Base-by-base conservation (phyloP, 108 stramenopile genomes). In the Cyclotella atomus region DNA sequence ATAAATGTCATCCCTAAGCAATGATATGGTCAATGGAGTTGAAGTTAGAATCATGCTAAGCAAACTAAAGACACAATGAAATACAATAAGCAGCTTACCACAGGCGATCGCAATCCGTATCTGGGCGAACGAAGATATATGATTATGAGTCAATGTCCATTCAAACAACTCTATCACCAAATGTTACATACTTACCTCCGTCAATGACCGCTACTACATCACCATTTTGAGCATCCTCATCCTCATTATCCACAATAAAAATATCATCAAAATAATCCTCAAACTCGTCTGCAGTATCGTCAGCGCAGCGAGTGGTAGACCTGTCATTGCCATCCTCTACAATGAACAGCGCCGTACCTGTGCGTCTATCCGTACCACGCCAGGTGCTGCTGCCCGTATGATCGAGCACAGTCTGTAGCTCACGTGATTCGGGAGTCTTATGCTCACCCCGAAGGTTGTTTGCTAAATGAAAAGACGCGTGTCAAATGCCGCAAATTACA, bases 401-500 rank as follows among this genome's bases (percentile, higher is more conserved):
- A 16, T 27, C 3, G 8, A 55, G 3, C 3, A 27, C 6, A 15
- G 54, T 55, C 54, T 55, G 54, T 3, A 55, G 54, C 27, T 55
- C 54, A 55, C 54, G 54, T 28, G 54, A 55, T 28, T 55, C 54
- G 8, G 54, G 54, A 28, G 54, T 28, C 27, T 55, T 6, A 27
- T 25, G 25, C 27, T 5, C 17, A 3, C 54, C 28, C 8, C 54
- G 54, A 28, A 55, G 54, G 25, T 55, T 55, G 27, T 6, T 55
- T 55, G 54, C 54, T 55, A 20, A 4, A 50, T n/a, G n/a, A 17
- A 50, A n/a, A 20, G 14, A 20, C 16, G 19, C 4, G 49, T 19
- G n/a, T n/a, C n/a, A n/a, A n/a, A n/a, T n/a, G n/a, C n/a, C n/a
- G n/a, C n/a, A n/a, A n/a, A 19, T 49, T 49, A 19, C 3, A 49